Evolutionary conservation across 78 protist species (phyloP).

Genomic region (Parvularia atlantis): DNA sequence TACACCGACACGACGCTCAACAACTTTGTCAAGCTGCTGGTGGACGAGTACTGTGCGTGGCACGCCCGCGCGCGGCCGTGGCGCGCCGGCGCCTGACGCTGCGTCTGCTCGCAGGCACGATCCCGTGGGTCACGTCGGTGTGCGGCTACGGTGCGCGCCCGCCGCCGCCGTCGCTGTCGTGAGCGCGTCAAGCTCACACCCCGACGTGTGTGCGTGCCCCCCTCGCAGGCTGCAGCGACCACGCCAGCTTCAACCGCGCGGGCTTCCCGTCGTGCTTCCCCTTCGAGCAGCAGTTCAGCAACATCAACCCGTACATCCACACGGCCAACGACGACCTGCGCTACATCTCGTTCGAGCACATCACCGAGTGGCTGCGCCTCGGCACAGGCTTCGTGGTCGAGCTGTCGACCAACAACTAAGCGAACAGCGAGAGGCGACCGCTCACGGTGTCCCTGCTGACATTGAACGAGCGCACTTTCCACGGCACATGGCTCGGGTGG

Average conservation of each 20-base stretch:
- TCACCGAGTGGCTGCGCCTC: constrained; percentile 3
- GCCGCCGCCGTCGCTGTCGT: no score
- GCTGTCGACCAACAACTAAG: no score
- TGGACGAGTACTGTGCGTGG: constrained; percentile 10
- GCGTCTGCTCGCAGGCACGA: no score
- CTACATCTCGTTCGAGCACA: background rate
- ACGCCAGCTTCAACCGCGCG: background rate
- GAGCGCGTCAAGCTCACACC: no score
- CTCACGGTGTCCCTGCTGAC: no score
- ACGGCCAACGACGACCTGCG: background rate
- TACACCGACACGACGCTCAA: constrained; percentile 1
- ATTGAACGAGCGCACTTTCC: no score
- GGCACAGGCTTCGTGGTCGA: constrained; percentile 2
- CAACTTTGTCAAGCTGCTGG: background rate
- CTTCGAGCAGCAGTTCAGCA: background rate
- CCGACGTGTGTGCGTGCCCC: no score
- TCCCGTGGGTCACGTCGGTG: background rate
- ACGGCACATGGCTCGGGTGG: no score
- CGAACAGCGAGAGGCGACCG: no score
- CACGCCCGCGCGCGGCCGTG: no score
- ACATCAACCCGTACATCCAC: constrained; percentile 11
- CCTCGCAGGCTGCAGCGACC: constrained; percentile 23
- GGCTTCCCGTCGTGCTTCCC: constrained; percentile 8
- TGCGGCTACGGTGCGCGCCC: constrained; percentile 27
- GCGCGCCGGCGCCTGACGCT: no score